These are phyloP conservation scores for Tulasnella sp. DNA, from an alignment of 768 basidiomycete genomes.

Conservation along the genomic window DNA sequence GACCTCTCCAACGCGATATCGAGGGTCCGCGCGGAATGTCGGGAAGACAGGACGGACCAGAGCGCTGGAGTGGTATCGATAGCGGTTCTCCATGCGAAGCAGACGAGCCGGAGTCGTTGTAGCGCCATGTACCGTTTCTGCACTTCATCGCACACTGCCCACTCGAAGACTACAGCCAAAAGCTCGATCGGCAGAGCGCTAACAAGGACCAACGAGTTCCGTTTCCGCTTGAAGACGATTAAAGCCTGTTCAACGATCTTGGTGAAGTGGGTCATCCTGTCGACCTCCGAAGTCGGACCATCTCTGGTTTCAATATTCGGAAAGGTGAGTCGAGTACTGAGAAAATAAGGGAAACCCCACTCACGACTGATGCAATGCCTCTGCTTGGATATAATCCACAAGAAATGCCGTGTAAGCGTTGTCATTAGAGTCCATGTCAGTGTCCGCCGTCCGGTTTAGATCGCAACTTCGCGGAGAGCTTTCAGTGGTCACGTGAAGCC, in stretches of 20 bases:
- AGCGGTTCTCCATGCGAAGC: background rate
- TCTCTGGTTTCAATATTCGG: background rate
- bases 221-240: background rate
- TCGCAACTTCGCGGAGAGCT: background rate
- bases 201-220: background rate
- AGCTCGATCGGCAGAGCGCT: background rate
- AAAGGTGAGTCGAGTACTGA: background rate
- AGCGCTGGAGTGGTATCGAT: background rate
- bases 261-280: background rate
- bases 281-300: background rate
- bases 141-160: background rate
- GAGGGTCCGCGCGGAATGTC: background rate
- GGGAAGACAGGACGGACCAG: background rate
- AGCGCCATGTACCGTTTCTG: background rate
- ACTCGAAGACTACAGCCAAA: background rate
- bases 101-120: background rate
- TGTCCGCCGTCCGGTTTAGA: background rate
- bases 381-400: background rate
- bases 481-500: background rate
- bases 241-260: background rate
- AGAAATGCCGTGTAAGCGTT: background rate
- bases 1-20: conserved; percentile 5
- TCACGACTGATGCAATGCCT: background rate
- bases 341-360: background rate
- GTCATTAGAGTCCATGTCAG: background rate